Conservation (phyloP, 345 rosid species). For the Citrus sp. region DNA sequence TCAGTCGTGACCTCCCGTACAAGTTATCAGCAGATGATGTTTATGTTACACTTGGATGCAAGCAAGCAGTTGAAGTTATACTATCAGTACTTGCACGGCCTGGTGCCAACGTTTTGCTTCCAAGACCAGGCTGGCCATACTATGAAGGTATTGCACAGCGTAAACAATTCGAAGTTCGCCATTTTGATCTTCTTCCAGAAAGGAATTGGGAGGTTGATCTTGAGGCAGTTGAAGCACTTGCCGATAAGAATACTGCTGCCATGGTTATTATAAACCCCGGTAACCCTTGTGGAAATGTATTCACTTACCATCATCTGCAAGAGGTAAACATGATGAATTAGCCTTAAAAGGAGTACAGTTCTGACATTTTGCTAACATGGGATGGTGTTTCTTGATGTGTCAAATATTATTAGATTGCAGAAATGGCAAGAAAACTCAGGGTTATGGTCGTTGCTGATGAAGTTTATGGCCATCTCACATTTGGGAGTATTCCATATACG, state of each 20-base stretch:
- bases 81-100: slow-evolving; percentile 48
- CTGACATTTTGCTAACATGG: background rate
- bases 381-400: background rate
- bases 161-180: slow-evolving; percentile 49
- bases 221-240: slow-evolving; percentile 48
- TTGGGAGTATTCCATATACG: slow-evolving; percentile 50
- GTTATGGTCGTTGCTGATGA: slow-evolving; percentile 74
- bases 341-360: background rate
- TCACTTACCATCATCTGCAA: slow-evolving; percentile 50
- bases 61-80: slow-evolving; percentile 53
- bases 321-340: slow-evolving; percentile 25
- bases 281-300: slow-evolving; percentile 68
- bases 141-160: slow-evolving; percentile 45
- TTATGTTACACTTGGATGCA: slow-evolving; percentile 52
- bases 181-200: slow-evolving; percentile 63
- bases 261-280: slow-evolving; percentile 65
- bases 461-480: slow-evolving; percentile 51
- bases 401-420: slow-evolving; percentile 33
- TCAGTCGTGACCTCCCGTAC: slow-evolving; percentile 53
- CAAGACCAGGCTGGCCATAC: slow-evolving; percentile 60
- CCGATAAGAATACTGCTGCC: slow-evolving; percentile 62
- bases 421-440: slow-evolving; percentile 56
- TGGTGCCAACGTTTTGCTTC: slow-evolving; percentile 63
- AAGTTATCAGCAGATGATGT: slow-evolving; percentile 52
- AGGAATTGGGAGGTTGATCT: slow-evolving; percentile 71